A percentile compares a stretch with the other conserved stretches of the same genome.
Conservation (phyloP, 768 basidiomycete genomes). For the Leucosporidium yakuticum region DNA sequence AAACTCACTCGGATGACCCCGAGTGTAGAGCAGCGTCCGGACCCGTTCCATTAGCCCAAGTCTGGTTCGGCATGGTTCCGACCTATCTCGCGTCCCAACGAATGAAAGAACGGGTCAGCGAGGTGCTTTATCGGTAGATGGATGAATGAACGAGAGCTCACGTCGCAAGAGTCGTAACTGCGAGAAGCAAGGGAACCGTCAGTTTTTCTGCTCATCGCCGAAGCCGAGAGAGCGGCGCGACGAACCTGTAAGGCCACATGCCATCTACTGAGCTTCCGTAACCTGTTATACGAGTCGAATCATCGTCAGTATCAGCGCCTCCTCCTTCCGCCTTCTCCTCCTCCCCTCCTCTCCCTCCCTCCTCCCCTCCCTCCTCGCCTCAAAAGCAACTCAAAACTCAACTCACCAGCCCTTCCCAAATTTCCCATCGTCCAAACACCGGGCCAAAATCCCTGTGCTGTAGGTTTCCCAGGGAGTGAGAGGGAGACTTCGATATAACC, state of each 20-base stretch:
- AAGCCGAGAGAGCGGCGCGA: background rate
- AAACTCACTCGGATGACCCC: constrained; percentile 22
- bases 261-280: constrained; percentile 88
- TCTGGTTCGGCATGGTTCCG: constrained; percentile 73
- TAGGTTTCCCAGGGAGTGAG: constrained; percentile 16
- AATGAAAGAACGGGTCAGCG: constrained; percentile 51
- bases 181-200: constrained; percentile 37
- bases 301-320: too few species aligned
- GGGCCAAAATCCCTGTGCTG: constrained; percentile 29
- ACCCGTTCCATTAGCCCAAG: constrained; percentile 50
- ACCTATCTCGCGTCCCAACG: constrained; percentile 46
- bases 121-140: background rate
- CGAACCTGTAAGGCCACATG: constrained; percentile 45
- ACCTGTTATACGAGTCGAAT: too few species aligned
- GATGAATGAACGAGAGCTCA: constrained; percentile 49
- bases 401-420: constrained; percentile 74
- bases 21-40: constrained; percentile 53
- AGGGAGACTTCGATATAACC: constrained; percentile 35
- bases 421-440: constrained; percentile 55
- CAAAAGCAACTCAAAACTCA: too few species aligned
- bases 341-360: too few species aligned
- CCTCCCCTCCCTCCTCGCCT: too few species aligned
- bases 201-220: background rate
- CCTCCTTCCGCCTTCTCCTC: too few species aligned
- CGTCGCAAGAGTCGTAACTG: constrained; percentile 57